Evolutionary conservation across 805 yeast genomes (phyloP), one percentile per base, ranked within the genome.

Genomic region (Saccharomycopsis sp.): DNA sequence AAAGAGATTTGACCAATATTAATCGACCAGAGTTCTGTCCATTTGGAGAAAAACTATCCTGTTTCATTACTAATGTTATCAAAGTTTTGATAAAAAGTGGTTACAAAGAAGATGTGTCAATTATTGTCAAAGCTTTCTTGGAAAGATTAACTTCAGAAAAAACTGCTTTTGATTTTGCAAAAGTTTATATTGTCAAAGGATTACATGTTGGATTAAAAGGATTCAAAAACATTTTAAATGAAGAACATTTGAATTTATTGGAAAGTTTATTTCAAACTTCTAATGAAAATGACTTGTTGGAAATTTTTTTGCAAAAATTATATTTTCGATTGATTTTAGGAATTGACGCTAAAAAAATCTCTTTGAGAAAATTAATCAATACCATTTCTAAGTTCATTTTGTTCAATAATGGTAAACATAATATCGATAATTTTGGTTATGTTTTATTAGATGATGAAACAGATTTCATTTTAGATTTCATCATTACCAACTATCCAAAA

Each of bases 111-210:
- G 12, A 18, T n/a, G n/a, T 31, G 18, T 6, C 6, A 12, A 5
- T 6, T 31, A 21, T 28, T 9, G 31, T 14, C 14, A 14, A n/a
- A 8, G 15, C 15, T 34, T 10, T 34, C 28, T 12, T 20, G 23
- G 57, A 57, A 9, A 67, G 73, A 2, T 55, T 85, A 31, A 65
- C 60, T 20, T 66, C 66, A 6, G 53, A 66, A 17, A 66, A 69
- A 33, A 66, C 70, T 6, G 59, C 76, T 0, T 85, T 74, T 59
- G 94, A 77, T 47, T 85, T 87, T 3, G 74, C 86, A 0, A 72
- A 82, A 55, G 66, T 80, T 2, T 81, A 74, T 46, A 53, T 79
- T 3, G 50, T 74, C 1, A 54, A 62, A 21, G 94, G 92, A 4
- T 47, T 84, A 10, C 51, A 70, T 8, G 49, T 60, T n/a, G 87